A percentile compares a stretch with the other conserved stretches of the same genome.
These are phyloP conservation scores for Blastobotrys indianensis DNA, from an alignment of 1,139 yeast genomes.

Conservation along the genomic window DNA sequence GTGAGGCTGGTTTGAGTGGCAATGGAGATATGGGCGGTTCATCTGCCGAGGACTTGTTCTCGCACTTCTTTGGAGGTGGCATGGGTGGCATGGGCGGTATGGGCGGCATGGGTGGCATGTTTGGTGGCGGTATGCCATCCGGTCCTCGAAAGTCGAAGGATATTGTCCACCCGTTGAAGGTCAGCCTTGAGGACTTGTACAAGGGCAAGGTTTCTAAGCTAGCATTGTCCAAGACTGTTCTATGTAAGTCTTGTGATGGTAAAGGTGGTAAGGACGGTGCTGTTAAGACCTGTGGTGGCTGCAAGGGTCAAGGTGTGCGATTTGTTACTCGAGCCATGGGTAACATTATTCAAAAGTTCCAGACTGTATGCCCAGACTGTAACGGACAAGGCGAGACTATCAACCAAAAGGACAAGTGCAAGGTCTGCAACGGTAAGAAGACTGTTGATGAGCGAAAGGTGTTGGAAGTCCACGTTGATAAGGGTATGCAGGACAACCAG, in stretches of 20 bases:
- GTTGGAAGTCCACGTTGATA: constrained; percentile 88
- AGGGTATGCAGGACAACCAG: constrained; percentile 97
- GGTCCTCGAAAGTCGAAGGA: constrained; percentile 78
- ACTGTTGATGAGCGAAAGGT: constrained; percentile 84
- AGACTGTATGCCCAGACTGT: constrained; percentile 90
- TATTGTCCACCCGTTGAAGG: constrained; percentile 80
- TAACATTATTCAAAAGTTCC: constrained; percentile 97
- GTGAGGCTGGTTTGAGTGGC: constrained; percentile 84
- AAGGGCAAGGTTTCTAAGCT: constrained; percentile 93
- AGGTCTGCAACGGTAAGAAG: constrained; percentile 83
- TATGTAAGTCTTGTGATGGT: constrained; percentile 88
- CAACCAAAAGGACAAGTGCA: constrained; percentile 86
- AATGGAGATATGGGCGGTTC: constrained; percentile 73
- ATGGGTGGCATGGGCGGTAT: constrained; percentile 35
- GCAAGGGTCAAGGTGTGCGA: constrained; percentile 89
- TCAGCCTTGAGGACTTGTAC: constrained; percentile 80
- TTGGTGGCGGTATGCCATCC: constrained; percentile 58
- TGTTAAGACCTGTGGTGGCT: constrained; percentile 77
- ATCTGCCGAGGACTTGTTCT: constrained; percentile 79
- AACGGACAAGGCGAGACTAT: constrained; percentile 87
- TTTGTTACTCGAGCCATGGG: constrained; percentile 98
- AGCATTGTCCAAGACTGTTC: constrained; percentile 85
- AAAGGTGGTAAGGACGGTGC: constrained; percentile 93
- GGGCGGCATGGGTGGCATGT: constrained; percentile 37
- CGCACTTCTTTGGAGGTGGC: constrained; percentile 67